Evolutionary conservation across 164 flowering plant species (phyloP), one percentile per base, ranked within the genome.

Genomic region (Echeveria elegans): DNA sequence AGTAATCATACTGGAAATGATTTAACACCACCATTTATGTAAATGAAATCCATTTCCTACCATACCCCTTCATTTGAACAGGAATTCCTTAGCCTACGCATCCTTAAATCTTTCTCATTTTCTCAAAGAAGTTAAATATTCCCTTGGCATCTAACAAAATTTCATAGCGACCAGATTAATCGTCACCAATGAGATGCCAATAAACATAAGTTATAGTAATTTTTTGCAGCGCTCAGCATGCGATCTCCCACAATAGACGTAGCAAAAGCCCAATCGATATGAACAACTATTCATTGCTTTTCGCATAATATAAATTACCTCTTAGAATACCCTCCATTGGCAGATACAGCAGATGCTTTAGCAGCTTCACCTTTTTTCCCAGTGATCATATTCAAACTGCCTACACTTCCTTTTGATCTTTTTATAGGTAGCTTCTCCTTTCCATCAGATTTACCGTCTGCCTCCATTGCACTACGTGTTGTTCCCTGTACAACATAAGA

Each of bases 391-490:
- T 83, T 86, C 76, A 88, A 78, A 78, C 86, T 86, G 32, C 93
- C 90, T 72, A 88, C 71, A 73, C 93, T 88, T 65, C 83, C 87
- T 80, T 84, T 86, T 15, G 96, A 87, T 78, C 94, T 86, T 86
- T 93, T 93, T 59, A 90, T 80, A 26, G 97, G 86, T 65, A 88
- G 71, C 73, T 82, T 93, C 80, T 86, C 98, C 77, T 91, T 93
- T 38, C 74, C 90, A 56, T 93, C 94, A 66, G 90, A 81, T 76
- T 85, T 93, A 24, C 84, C 87, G 75, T 90, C 96, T 31, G 72
- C 84, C 76, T 87, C 97, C 65, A 70, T 50, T 60, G 78, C 81
- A 15, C 81, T 82, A 69, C 82, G 83, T 21, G 83, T 70, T 52
- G 80, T 83, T 67, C 86, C 88, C 96, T 92, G 69, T 14, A 8